Base-by-base conservation (phyloP, 208 protist genomes). In the Trypanosoma avium region DNA sequence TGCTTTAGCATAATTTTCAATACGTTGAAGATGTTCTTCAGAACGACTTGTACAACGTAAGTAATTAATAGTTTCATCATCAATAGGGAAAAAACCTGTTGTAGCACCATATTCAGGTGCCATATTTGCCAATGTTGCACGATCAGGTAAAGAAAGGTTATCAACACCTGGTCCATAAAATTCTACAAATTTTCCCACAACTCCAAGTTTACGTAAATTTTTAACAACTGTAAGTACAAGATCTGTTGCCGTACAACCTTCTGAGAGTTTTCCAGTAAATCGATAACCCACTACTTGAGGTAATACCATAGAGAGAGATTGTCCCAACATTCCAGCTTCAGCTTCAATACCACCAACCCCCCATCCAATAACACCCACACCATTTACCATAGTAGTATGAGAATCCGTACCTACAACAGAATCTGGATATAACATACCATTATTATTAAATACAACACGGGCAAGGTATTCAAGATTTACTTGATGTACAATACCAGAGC, bases 291-390 rank as follows among this genome's bases (percentile, higher is more conserved):
- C 93, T 46, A 98, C 96, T 67, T 96, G 74, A 32, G 97, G 97
- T 12, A 99, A 80, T 10, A 98, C 88, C 94, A 98, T 97, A 61
- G 86, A 86, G 43, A 98, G 89, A 35, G 92, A 94, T 82, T 98
- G 96, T 33, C 97, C 97, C 12, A 99, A 82, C 96, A 99, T 98
- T 36, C 82, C 97, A 15, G 92, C 93, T 75, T 99, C 97, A 8
- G 97, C 96, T 73, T 99, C 97, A 59, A 99, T 98, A 67, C 97
- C 96, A 59, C 97, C 96, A n/a, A 98, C 97, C 81, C 96, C 97
- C 94, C 94, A 98, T 58, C 95, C 96, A 33, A 97, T 69, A 10
- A 98, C 90, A 59, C 94, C 95, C n/a, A 98, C 79, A 46, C 96
- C 97, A 79, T 98, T 98, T 67, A 98, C 88, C 97, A 99, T 98